Conservation (phyloP, 768 basidiomycete genomes). For the Lactarius sanguifluus region DNA sequence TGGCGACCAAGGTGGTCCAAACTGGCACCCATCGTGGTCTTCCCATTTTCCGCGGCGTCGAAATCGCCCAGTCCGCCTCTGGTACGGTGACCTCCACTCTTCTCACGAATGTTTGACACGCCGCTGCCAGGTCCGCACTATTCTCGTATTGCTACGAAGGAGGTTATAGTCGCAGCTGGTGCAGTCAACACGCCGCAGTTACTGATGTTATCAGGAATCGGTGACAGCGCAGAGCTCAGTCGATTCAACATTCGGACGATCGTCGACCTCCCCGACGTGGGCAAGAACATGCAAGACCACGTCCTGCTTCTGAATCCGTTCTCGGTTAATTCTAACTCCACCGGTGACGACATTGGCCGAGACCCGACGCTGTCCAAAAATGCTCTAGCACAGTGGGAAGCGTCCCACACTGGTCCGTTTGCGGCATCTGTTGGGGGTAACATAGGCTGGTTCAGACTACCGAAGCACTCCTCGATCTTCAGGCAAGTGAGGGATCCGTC, state of each 20-base stretch:
- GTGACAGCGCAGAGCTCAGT: constrained; percentile 28
- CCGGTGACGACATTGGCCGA: constrained; percentile 13
- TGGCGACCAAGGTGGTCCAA: not conserved
- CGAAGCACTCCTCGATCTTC: constrained; percentile 18
- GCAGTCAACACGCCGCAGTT: constrained; percentile 30
- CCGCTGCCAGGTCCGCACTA: constrained; percentile 10
- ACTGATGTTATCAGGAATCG: constrained; percentile 36
- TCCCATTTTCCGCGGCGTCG: not conserved
- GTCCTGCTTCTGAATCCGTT: constrained; percentile 9
- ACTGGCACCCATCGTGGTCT: not conserved
- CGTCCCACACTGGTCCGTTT: constrained; percentile 17
- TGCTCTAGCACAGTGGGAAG: constrained; percentile 17
- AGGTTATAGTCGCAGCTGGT: constrained; percentile 25
- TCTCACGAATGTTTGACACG: not conserved
- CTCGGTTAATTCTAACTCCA: constrained; percentile 6
- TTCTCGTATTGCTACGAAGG: constrained; percentile 21
- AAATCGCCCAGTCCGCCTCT: not conserved
- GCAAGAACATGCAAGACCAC: constrained; percentile 36
- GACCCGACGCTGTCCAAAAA: constrained; percentile 17
- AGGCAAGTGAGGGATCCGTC: constrained; percentile 20
- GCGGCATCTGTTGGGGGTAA: not conserved
- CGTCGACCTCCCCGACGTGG: constrained; percentile 34
- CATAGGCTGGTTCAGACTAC: constrained; percentile 18
- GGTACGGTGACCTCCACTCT: not conserved
- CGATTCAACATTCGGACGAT: constrained; percentile 30